Evolutionary conservation across 768 basidiomycete genomes (phyloP).

Genomic region (Mycena chlorophos): DNA sequence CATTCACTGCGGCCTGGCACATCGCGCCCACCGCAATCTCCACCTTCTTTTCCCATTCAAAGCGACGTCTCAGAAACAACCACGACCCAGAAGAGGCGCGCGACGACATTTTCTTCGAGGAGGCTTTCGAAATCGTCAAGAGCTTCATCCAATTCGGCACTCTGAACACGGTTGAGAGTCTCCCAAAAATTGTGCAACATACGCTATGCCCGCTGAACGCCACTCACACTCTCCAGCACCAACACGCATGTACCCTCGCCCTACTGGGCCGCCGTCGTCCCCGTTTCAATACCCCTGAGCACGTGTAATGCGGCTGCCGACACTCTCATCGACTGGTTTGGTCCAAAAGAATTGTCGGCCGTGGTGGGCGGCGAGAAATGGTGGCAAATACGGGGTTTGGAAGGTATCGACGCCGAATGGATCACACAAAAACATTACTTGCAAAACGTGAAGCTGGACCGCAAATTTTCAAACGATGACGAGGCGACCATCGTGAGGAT

Average conservation of each 20-base stretch:
- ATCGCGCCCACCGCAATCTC: constrained; percentile 58
- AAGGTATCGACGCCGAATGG: constrained; percentile 69
- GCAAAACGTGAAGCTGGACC: constrained; percentile 25
- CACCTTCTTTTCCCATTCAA: constrained; percentile 51
- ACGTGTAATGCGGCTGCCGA: constrained; percentile 66
- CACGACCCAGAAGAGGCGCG: constrained; percentile 48
- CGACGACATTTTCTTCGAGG: constrained; percentile 68
- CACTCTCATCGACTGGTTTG: constrained; percentile 67
- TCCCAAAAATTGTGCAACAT: constrained; percentile 55
- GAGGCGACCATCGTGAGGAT: constrained; percentile 47
- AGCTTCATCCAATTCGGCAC: constrained; percentile 68
- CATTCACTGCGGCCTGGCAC: constrained; percentile 52
- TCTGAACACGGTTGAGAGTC: constrained; percentile 68
- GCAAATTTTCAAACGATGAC: constrained; percentile 35
- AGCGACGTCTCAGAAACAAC: constrained; percentile 40
- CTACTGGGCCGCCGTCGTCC: constrained; percentile 60
- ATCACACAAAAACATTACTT: constrained; percentile 54
- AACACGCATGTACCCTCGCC: constrained; percentile 73
- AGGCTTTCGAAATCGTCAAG: constrained; percentile 75
- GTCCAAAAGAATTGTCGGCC: constrained; percentile 63
- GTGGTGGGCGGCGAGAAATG: constrained; percentile 77
- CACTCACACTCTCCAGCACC: constrained; percentile 38
- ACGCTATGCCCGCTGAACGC: not conserved
- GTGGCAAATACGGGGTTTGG: constrained; percentile 80
- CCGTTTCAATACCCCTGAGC: constrained; percentile 56